These are phyloP conservation scores for Rhynchospora tenuis DNA, from an alignment of 176 grass and related monocot species.

Conservation along the genomic window DNA sequence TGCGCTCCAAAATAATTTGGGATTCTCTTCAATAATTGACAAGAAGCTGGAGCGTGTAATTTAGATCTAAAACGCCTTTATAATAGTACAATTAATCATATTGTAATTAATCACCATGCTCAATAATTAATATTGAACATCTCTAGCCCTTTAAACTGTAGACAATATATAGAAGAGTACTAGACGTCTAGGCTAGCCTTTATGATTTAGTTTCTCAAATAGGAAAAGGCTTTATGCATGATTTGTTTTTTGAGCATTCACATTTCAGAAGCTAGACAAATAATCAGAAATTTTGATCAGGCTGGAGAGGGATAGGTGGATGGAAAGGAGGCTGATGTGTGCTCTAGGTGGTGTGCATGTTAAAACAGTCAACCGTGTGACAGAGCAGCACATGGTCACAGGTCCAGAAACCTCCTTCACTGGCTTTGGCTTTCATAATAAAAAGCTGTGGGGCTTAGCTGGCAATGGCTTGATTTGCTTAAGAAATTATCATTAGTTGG, in stretches of 20 bases:
- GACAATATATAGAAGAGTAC: background rate
- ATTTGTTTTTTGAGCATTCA: too few species aligned
- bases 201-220: background rate
- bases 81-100: background rate
- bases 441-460: constrained; percentile 20
- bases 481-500: constrained; percentile 10
- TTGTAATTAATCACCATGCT: background rate
- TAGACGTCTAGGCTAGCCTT: background rate
- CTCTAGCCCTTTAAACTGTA: too few species aligned
- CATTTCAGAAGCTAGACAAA: background rate
- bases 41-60: background rate
- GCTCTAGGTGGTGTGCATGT: constrained; percentile 15
- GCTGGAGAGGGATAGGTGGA: background rate
- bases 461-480: constrained; percentile 14
- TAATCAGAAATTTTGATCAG: background rate
- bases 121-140: too few species aligned
- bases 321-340: background rate
- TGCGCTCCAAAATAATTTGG: background rate
- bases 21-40: background rate
- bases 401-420: constrained; percentile 8
- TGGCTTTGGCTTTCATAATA: background rate
- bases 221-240: too few species aligned
- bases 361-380: constrained; percentile 24
- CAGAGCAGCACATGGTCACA: constrained; percentile 23
- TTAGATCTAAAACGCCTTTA: background rate